Evolutionary conservation across 1,139 yeast species (phyloP).

Genomic region (Yamadazyma mexicana): DNA sequence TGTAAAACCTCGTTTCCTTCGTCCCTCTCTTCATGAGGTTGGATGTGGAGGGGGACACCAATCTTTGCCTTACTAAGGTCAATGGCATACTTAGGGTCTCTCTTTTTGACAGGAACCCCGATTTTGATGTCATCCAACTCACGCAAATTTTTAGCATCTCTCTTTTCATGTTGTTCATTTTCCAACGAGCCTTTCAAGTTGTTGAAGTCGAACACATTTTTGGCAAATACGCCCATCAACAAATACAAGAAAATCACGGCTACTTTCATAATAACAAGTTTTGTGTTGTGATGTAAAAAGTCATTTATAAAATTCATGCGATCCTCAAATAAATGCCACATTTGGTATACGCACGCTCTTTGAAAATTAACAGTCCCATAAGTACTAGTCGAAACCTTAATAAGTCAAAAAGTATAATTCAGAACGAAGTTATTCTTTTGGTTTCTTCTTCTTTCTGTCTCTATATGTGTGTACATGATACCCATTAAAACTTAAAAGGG

Average conservation of each 20-base stretch:
- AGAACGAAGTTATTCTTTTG: too few species aligned
- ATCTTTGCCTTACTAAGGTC: slow-evolving; percentile 10
- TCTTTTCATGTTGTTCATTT: slow-evolving; percentile 14
- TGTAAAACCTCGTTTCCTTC: slow-evolving; percentile 5
- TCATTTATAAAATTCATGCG: too few species aligned
- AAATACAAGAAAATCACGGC: slow-evolving; percentile 7
- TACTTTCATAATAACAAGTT: slow-evolving; percentile 4
- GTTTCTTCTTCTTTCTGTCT: too few species aligned
- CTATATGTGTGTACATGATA: too few species aligned
- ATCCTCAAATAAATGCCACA: too few species aligned
- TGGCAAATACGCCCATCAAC: slow-evolving; percentile 13
- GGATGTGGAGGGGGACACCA: too few species aligned
- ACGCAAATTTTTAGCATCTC: slow-evolving; percentile 24
- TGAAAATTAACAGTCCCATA: not conserved
- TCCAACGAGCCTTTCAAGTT: slow-evolving; percentile 12
- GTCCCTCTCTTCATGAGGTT: too few species aligned
- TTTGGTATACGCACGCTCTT: too few species aligned
- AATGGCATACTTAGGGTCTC: slow-evolving; percentile 24
- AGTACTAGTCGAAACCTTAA: too few species aligned
- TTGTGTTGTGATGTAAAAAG: too few species aligned
- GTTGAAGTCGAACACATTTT: slow-evolving; percentile 22
- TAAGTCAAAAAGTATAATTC: too few species aligned
- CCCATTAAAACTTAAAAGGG: too few species aligned
- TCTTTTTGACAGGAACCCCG: slow-evolving; percentile 14
- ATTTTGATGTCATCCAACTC: slow-evolving; percentile 12